Base-by-base conservation (phyloP, 208 protist genomes). In the Giardia muris region DNA sequence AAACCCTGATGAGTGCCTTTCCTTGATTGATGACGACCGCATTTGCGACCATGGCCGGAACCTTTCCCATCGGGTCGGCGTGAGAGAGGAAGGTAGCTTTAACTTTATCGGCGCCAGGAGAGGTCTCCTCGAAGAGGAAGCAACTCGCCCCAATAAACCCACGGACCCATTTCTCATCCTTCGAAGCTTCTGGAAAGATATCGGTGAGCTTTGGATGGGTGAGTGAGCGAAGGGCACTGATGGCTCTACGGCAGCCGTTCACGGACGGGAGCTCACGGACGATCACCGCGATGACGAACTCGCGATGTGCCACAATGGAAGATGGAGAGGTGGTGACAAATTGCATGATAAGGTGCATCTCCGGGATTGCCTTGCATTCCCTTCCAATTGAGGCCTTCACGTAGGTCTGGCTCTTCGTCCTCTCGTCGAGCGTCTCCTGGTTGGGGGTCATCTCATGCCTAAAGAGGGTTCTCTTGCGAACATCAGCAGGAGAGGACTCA, bases 311-410 rank as follows among this genome's bases (percentile, higher is more conserved):
- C 19, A 76, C 57, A 76, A 76, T 76, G 19, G 57, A 10, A 76
- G 57, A 76, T 10, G 57, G 57, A 76, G 57, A 76, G 19, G 57
- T 76, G 57, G 57, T 76, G 57, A 76, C 57, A 76, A 76, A 76
- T 30, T 76, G 57, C 19, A 30, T 39, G 57, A 76, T 30, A 30
- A 10, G 10, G 30, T 10, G 30, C 19, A 76, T 76, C 57, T 76
- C 57, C 57, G 19, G 10, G 57, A 76, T 30, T 30, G 10, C 57
- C 19, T 10, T 10, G 57, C 10, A 76, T 10, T 76, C 57, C 57
- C 30, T 10, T 10, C 19, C 57, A 10, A 30, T 76, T 30, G 10
- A 39, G 19, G 10, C 19, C 57, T 76, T 10, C 19, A 30, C 57
- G 30, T 76, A 76, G 57, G 19, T 30, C 30, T 10, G 19, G 30